Conservation (phyloP, 2,329 filamentous ascomycete genomes). For the Fusarium proliferatum region DNA sequence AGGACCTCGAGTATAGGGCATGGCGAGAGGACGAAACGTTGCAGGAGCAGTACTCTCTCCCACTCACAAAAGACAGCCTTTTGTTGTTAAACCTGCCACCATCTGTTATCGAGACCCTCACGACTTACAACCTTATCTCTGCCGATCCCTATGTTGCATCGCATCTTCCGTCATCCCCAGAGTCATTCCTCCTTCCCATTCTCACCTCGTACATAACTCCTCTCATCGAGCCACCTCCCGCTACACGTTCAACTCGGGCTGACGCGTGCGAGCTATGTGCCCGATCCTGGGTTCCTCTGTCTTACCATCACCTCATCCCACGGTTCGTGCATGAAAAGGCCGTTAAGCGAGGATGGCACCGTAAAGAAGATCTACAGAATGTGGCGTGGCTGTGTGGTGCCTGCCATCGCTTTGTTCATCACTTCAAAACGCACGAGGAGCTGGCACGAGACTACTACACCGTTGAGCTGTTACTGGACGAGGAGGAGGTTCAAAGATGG, state of each 20-base stretch:
- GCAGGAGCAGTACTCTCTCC: constrained; percentile 65
- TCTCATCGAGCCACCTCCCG: constrained; percentile 70
- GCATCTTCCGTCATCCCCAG: constrained; percentile 52
- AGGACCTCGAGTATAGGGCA: constrained; percentile 68
- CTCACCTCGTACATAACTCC: constrained; percentile 71
- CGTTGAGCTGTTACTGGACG: constrained; percentile 74
- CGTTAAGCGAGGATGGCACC: constrained; percentile 82
- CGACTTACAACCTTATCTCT: constrained; percentile 72
- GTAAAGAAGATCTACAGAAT: constrained; percentile 77
- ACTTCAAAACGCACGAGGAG: constrained; percentile 79
- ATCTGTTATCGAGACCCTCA: constrained; percentile 73
- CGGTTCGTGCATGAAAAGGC: constrained; percentile 79
- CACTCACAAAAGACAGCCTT: constrained; percentile 65
- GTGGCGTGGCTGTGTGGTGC: constrained; percentile 89
- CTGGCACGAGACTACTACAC: constrained; percentile 79
- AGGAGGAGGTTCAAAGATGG: constrained; percentile 78
- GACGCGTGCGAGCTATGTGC: constrained; percentile 80
- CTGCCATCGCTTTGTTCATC: constrained; percentile 86
- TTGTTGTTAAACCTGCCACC: constrained; percentile 63
- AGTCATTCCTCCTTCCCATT: constrained; percentile 71
- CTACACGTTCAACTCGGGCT: constrained; percentile 67
- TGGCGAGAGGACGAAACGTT: constrained; percentile 58
- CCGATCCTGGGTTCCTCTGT: constrained; percentile 78
- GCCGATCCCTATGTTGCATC: constrained; percentile 49
- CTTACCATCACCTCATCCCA: constrained; percentile 90